Evolutionary conservation across 257 asterid species (phyloP).

Genomic region (Fraxinus quadrangulata): DNA sequence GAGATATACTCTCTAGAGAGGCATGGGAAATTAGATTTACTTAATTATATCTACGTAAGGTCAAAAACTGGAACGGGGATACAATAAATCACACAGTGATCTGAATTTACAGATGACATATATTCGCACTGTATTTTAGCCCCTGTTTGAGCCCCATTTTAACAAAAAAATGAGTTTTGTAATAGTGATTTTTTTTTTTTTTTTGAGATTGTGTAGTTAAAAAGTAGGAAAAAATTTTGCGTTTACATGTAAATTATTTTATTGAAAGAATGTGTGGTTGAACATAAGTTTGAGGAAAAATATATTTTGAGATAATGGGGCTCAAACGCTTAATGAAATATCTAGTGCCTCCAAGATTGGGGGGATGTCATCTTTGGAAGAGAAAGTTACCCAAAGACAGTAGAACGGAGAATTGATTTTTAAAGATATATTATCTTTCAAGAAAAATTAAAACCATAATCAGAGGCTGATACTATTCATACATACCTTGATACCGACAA

Average conservation of each 20-base stretch:
- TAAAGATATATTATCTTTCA: no score
- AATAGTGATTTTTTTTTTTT: no score
- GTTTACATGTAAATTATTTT: no score
- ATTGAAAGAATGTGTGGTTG: no score
- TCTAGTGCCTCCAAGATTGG: neutral
- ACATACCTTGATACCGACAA: constrained; percentile 88
- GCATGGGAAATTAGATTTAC: neutral
- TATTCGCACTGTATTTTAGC: neutral
- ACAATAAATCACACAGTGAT: neutral
- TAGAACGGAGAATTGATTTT: no score
- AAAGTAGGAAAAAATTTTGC: no score
- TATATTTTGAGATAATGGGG: no score
- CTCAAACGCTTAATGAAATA: neutral
- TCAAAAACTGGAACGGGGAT: neutral
- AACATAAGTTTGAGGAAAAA: no score
- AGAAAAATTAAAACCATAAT: neutral
- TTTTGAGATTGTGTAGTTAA: no score
- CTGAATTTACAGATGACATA: neutral
- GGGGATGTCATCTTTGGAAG: neutral
- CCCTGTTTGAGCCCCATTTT: no score
- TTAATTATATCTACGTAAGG: neutral
- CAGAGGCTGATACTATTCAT: neutral
- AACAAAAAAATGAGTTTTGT: no score
- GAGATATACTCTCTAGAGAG: neutral
- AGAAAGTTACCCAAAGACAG: neutral